These are phyloP conservation scores for Chlamydomonas sp. DNA, from an alignment of 139 green algal genomes.

Conservation along the genomic window DNA sequence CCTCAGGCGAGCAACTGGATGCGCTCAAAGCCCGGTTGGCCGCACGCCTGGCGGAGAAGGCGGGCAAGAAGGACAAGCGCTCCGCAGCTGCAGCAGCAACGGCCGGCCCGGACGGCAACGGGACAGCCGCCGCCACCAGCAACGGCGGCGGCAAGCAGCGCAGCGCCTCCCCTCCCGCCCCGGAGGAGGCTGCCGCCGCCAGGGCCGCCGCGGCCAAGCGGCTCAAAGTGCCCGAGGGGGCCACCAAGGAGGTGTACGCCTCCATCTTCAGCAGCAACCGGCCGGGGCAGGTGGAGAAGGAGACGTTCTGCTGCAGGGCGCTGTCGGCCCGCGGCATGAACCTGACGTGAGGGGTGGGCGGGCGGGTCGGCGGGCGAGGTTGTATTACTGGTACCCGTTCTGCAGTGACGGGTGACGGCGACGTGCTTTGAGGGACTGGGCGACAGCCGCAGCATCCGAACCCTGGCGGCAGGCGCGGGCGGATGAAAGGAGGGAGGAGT, in stretches of 20 bases:
- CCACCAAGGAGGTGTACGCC: conserved; percentile 50
- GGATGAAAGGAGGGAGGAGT: too few species aligned
- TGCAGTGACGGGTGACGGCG: too few species aligned
- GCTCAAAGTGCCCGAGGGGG: conserved; percentile 48
- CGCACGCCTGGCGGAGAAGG: conserved; percentile 42
- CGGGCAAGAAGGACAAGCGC: conserved; percentile 38
- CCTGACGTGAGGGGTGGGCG: conserved; percentile 26
- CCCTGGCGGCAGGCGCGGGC: too few species aligned
- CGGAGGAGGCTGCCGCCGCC: background rate
- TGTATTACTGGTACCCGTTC: too few species aligned
- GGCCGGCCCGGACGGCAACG: background rate
- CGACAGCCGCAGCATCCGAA: too few species aligned
- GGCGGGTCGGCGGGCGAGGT: background rate
- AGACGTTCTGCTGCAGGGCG: conserved; percentile 57
- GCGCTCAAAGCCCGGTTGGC: conserved; percentile 39
- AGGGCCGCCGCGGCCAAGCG: conserved; percentile 28
- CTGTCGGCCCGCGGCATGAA: conserved; percentile 40
- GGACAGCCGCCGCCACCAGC: background rate
- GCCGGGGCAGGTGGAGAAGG: conserved; percentile 42
- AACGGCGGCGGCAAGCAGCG: background rate
- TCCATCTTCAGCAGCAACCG: conserved; percentile 47
- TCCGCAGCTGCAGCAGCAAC: background rate
- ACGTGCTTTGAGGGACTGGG: too few species aligned
- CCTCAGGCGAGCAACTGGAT: conserved; percentile 55
- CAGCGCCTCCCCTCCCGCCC: conserved; percentile 1